Conservation (phyloP, 768 basidiomycete species). For the Lepiota subincarnata region DNA sequence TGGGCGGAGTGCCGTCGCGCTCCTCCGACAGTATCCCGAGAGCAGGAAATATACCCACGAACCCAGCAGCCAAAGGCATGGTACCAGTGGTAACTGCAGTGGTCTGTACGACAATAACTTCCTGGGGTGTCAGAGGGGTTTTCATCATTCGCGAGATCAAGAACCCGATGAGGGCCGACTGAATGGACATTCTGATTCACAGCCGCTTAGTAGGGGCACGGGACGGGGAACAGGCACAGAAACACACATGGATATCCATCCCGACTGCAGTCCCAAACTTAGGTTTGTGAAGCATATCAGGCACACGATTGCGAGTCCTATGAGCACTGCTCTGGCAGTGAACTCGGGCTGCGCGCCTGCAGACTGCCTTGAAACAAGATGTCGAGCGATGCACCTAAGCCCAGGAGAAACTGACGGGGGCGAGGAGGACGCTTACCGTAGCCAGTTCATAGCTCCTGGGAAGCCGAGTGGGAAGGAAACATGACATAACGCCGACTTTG, state of each 20-base stretch:
- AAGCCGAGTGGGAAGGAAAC: no score
- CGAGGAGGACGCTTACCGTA: conserved; percentile 16
- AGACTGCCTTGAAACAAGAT: neutral
- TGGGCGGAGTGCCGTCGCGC: conserved; percentile 72
- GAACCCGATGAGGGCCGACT: conserved; percentile 90
- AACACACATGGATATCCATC: conserved; percentile 83
- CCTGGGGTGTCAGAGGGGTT: conserved; percentile 77
- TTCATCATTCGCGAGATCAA: conserved; percentile 75
- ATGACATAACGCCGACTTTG: no score
- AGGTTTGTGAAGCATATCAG: conserved; percentile 91
- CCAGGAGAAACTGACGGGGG: neutral
- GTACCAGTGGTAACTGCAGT: conserved; percentile 92
- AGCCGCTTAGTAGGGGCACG: neutral
- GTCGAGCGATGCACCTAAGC: neutral
- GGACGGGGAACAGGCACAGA: no score
- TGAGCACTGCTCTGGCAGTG: conserved; percentile 54
- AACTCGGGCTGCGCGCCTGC: conserved; percentile 35
- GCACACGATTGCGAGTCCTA: conserved; percentile 82
- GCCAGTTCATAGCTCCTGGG: conserved; percentile 15
- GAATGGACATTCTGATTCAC: conserved; percentile 81
- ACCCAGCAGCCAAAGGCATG: conserved; percentile 81
- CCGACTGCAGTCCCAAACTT: conserved; percentile 83
- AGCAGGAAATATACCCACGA: conserved; percentile 93
- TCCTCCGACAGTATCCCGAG: conserved; percentile 70
- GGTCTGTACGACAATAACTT: conserved; percentile 92